phyloP scores from a whole-genome alignment of 768 basidiomycete species.

The Agaricus sinodeliciosus region DNA sequence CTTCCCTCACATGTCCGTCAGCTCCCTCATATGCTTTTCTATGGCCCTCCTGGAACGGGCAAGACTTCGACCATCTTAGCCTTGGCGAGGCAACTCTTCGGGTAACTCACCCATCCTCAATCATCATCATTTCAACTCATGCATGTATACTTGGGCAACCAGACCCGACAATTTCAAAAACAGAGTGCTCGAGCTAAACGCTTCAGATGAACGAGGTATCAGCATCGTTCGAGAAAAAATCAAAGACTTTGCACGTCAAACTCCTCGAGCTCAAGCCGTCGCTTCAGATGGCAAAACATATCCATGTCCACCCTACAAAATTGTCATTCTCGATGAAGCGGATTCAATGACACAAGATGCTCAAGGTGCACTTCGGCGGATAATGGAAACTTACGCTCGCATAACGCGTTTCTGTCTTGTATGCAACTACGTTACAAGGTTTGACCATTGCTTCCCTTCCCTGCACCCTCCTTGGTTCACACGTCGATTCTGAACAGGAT shows the following conservation, averaged over 20 bases:
- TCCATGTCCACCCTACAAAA: slow-evolving; percentile 97
- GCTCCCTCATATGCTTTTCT: slow-evolving; percentile 99
- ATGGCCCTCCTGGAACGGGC: slow-evolving; percentile 97
- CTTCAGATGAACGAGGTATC: slow-evolving; percentile 98
- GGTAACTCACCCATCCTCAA: slow-evolving; percentile 39
- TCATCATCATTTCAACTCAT: not conserved
- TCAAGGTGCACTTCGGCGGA: slow-evolving; percentile 92
- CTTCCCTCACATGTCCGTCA: slow-evolving; percentile 26
- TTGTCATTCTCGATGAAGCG: slow-evolving; percentile 97
- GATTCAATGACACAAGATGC: slow-evolving; percentile 99
- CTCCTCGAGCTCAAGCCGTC: slow-evolving; percentile 68
- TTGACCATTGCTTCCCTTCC: slow-evolving; percentile 24
- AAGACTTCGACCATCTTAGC: slow-evolving; percentile 99
- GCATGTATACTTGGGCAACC: not conserved
- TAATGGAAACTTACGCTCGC: slow-evolving; percentile 98
- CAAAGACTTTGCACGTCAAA: slow-evolving; percentile 94
- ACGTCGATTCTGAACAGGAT: slow-evolving; percentile 48
- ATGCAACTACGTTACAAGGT: slow-evolving; percentile 98
- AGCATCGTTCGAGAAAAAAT: slow-evolving; percentile 96
- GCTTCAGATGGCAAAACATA: slow-evolving; percentile 80
- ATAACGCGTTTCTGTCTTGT: slow-evolving; percentile 98
- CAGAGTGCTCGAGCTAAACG: slow-evolving; percentile 94
- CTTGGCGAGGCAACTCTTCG: slow-evolving; percentile 88
- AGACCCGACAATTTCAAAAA: slow-evolving; percentile 93
- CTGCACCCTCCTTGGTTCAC: not conserved